phyloP scores from a whole-genome alignment of 306 rosid species.

The Cicer yamashitae region DNA sequence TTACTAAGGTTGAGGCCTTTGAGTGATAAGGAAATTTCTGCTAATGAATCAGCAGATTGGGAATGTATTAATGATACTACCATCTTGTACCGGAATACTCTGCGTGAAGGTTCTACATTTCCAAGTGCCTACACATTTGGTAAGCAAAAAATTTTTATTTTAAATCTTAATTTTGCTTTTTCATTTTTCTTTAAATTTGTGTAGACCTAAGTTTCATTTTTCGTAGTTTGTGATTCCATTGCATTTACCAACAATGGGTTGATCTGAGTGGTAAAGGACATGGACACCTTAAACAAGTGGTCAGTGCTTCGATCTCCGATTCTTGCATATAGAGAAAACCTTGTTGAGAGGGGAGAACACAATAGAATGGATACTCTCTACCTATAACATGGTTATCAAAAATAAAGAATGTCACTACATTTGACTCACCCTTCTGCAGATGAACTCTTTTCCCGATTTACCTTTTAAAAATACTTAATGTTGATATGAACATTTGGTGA shows the following conservation, averaged over 20 bases:
- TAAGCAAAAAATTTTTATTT: conserved; percentile 44
- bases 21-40: conserved; percentile 73
- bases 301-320: too few relatives aligned
- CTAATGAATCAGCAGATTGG: conserved; percentile 89
- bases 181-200: conserved; percentile 16
- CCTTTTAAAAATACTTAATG: neutral
- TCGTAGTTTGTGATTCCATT: conserved; percentile 3
- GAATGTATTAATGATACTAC: conserved; percentile 96
- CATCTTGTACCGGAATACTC: conserved; percentile 82
- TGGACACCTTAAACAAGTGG: too few relatives aligned
- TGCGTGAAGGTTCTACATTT: conserved; percentile 97
- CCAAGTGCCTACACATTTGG: conserved; percentile 97
- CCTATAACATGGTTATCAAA: too few relatives aligned
- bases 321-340: too few relatives aligned
- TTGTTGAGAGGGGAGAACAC: too few relatives aligned
- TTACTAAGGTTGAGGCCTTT: conserved; percentile 90
- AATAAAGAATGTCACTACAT: neutral
- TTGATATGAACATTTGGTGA: conserved; percentile 23
- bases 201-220: conserved; percentile 27
- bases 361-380: too few relatives aligned
- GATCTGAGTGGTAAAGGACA: too few relatives aligned
- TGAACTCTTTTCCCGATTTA: conserved; percentile 23
- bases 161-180: conserved; percentile 33
- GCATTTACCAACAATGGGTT: neutral
- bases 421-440: neutral